Conservation (phyloP, 805 yeast species). For the Jamesozyma hellenica region DNA sequence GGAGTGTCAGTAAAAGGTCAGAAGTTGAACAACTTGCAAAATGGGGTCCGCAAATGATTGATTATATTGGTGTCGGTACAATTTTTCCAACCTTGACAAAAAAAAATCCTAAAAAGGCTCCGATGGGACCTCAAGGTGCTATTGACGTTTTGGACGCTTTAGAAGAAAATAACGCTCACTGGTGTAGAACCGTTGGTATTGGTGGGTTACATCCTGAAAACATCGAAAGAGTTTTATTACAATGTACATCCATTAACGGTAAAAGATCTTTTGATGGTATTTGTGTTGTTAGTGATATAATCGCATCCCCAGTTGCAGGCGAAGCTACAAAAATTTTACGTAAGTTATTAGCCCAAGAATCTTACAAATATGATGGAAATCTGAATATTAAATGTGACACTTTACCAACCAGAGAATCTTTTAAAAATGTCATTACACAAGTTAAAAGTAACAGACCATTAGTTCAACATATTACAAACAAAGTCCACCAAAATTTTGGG, state of each 20-base stretch:
- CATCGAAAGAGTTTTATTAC: slow-evolving; percentile 45
- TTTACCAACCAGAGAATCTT: neutral
- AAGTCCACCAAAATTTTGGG: slow-evolving; percentile 78
- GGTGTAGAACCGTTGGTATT: slow-evolving; percentile 59
- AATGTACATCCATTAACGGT: slow-evolving; percentile 36
- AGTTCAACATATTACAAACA: slow-evolving; percentile 80
- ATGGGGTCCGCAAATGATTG: slow-evolving; percentile 36
- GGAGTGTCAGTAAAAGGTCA: slow-evolving; percentile 51
- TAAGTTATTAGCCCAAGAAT: slow-evolving; percentile 12
- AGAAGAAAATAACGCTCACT: slow-evolving; percentile 24
- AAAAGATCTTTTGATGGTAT: slow-evolving; percentile 57
- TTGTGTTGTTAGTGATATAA: slow-evolving; percentile 79
- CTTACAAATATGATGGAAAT: slow-evolving; percentile 9
- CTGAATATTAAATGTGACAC: neutral
- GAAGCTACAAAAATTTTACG: slow-evolving; percentile 37
- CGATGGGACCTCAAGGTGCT: slow-evolving; percentile 65
- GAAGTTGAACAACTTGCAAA: slow-evolving; percentile 35
- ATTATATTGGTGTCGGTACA: slow-evolving; percentile 81
- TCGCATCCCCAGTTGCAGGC: slow-evolving; percentile 51
- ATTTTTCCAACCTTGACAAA: slow-evolving; percentile 70
- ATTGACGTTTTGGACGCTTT: slow-evolving; percentile 43
- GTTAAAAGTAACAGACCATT: slow-evolving; percentile 39
- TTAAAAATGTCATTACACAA: slow-evolving; percentile 14
- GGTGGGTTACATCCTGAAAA: slow-evolving; percentile 69
- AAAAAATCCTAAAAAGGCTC: slow-evolving; percentile 39